Evolutionary conservation across 1,139 yeast genomes (phyloP).

Genomic region (Wickerhamiella infanticola): DNA sequence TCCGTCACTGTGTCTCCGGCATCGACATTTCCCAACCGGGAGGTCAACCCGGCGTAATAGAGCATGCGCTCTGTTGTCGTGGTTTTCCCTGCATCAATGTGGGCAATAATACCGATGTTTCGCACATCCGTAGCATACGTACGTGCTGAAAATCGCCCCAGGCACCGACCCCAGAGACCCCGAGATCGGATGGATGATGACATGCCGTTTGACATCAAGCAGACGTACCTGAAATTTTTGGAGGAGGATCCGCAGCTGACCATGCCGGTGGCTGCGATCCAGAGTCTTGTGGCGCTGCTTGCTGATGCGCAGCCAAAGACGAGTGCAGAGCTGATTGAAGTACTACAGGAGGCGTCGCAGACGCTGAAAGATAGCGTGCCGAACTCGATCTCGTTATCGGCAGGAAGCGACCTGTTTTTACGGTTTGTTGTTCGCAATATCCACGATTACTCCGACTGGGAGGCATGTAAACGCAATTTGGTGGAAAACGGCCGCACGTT

Average conservation of each 20-base stretch:
- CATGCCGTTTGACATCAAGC: constrained; percentile 53
- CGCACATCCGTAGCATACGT: constrained; percentile 25
- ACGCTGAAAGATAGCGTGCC: constrained; percentile 64
- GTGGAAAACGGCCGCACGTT: constrained; percentile 90
- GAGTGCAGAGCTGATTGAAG: constrained; percentile 76
- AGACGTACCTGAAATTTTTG: constrained; percentile 62
- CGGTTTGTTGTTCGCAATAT: constrained; percentile 84
- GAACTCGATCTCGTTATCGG: constrained; percentile 82
- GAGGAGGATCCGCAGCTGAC: constrained; percentile 88
- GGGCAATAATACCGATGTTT: constrained; percentile 73
- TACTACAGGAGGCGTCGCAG: constrained; percentile 61
- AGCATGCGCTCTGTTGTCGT: constrained; percentile 87
- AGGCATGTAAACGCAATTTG: constrained; percentile 73
- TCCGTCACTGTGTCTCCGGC: constrained; percentile 96
- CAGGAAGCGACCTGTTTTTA: constrained; percentile 95
- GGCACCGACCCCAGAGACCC: not conserved
- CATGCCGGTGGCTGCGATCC: constrained; percentile 98
- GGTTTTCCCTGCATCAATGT: constrained; percentile 79
- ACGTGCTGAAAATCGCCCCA: not conserved
- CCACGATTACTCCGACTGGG: constrained; percentile 79
- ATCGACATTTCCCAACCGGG: constrained; percentile 81
- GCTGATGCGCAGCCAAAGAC: constrained; percentile 63
- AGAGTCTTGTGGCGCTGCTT: constrained; percentile 72
- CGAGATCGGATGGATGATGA: not conserved
- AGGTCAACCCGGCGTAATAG: constrained; percentile 68